Evolutionary conservation across 345 rosid species (phyloP).

Genomic region (Rubroshorea leprosula): DNA sequence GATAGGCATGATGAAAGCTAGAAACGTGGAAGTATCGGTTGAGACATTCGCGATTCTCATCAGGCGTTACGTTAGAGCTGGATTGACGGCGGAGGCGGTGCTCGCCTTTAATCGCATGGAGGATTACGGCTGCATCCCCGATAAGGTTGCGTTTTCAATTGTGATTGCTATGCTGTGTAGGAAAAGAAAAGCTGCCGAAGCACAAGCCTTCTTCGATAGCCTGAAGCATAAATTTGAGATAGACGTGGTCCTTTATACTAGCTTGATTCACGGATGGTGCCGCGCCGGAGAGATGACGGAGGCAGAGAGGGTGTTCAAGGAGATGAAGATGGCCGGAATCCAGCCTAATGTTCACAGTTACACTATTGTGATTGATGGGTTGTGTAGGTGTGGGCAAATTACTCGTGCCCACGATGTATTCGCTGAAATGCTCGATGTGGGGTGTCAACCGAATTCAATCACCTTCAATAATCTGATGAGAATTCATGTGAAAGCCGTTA

Average conservation of each 20-base stretch:
- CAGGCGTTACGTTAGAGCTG: constrained; percentile 85
- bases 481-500: constrained; percentile 77
- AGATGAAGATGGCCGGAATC: constrained; percentile 69
- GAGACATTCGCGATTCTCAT: constrained; percentile 65
- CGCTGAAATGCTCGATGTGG: constrained; percentile 78
- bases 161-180: constrained; percentile 59
- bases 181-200: constrained; percentile 74
- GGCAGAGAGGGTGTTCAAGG: constrained; percentile 73
- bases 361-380: constrained; percentile 71
- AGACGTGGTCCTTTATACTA: constrained; percentile 74
- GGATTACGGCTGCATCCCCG: constrained; percentile 74
- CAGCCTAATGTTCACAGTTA: constrained; percentile 83
- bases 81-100: constrained; percentile 81
- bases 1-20: constrained; percentile 62
- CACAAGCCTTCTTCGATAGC: constrained; percentile 69
- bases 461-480: constrained; percentile 88
- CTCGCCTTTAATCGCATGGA: constrained; percentile 91
- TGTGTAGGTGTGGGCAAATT: constrained; percentile 81
- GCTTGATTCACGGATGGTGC: constrained; percentile 81
- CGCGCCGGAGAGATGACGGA: constrained; percentile 58
- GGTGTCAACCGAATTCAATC: constrained; percentile 62
- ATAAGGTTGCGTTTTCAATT: constrained; percentile 64
- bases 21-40: constrained; percentile 42
- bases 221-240: constrained; percentile 58
- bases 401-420: constrained; percentile 84